These are phyloP conservation scores for Entrophospora sp. DNA, from an alignment of 192 early-diverging fungal species.

Conservation along the genomic window DNA sequence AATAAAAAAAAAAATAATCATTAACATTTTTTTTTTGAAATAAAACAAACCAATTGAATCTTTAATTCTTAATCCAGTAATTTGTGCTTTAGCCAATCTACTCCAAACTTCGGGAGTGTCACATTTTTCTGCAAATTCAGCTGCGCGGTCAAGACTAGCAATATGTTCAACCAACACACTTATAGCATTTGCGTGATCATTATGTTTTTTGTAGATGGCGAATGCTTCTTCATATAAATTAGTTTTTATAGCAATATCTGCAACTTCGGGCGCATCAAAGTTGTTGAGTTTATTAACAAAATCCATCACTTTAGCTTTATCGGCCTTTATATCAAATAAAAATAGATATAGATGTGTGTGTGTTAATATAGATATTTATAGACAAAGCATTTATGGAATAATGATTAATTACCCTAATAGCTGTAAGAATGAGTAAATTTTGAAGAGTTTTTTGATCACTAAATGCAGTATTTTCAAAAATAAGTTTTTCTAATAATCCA, in stretches of 20 bases:
- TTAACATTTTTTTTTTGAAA: too few relatives aligned
- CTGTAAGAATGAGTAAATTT: slow-evolving; percentile 96
- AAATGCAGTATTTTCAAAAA: slow-evolving; percentile 86
- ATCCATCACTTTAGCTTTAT: slow-evolving; percentile 86
- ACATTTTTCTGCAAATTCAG: slow-evolving; percentile 89
- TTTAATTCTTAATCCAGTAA: slow-evolving; percentile 81
- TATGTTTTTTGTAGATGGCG: slow-evolving; percentile 89
- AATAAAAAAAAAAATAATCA: too few relatives aligned
- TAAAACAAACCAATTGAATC: slow-evolving; percentile 79
- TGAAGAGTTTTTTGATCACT: slow-evolving; percentile 94
- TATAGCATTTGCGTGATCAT: slow-evolving; percentile 81
- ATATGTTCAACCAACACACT: slow-evolving; percentile 90
- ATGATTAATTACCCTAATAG: slow-evolving; percentile 59
- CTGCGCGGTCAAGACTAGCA: slow-evolving; percentile 87
- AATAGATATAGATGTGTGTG: not conserved
- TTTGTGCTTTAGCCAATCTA: slow-evolving; percentile 88
- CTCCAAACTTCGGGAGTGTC: slow-evolving; percentile 94
- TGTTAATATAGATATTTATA: not conserved
- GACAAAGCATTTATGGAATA: not conserved
- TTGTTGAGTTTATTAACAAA: slow-evolving; percentile 92
- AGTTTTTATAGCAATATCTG: slow-evolving; percentile 84
- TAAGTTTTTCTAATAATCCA: slow-evolving; percentile 92
- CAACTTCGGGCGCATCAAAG: slow-evolving; percentile 97
- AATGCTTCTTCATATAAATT: slow-evolving; percentile 95
- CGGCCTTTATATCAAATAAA: too few relatives aligned